Percentiles rank a stretch among this genome's conserved stretches.
Conservation (phyloP, 345 rosid species). For the Citrus reticulata region DNA sequence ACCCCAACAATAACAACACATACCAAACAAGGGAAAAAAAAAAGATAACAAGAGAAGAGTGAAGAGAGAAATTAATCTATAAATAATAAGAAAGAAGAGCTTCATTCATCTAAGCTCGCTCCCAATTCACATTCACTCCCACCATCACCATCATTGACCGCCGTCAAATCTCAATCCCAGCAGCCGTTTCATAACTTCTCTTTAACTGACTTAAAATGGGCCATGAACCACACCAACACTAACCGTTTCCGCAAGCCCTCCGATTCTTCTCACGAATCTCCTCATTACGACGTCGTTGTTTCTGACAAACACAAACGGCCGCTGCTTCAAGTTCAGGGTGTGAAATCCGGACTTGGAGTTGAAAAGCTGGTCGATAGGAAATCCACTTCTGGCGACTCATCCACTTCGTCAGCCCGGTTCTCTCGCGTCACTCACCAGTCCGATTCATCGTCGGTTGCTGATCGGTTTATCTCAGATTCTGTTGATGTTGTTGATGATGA, state of each 20-base stretch:
- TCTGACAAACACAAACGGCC: conserved; percentile 13
- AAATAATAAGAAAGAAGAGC: background rate
- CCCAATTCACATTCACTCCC: background rate
- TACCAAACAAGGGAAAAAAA: too few relatives aligned
- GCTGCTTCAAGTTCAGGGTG: conserved; percentile 4
- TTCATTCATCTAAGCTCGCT: background rate
- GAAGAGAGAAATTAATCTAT: too few relatives aligned
- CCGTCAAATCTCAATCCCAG: conserved; percentile 30
- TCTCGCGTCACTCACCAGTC: too few relatives aligned
- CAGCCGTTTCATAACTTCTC: conserved; percentile 70
- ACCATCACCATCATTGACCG: conserved; percentile 1
- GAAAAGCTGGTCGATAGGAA: conserved; percentile 24
- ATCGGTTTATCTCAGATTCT: too few relatives aligned
- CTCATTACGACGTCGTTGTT: conserved; percentile 9
- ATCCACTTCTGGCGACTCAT: background rate
- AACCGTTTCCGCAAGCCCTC: conserved; percentile 42
- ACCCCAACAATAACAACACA: too few relatives aligned
- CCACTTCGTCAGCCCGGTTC: too few relatives aligned
- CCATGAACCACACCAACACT: conserved; percentile 37
- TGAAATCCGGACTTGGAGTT: conserved; percentile 19
- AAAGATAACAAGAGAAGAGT: too few relatives aligned
- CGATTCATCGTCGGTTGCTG: too few relatives aligned
- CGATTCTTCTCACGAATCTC: conserved; percentile 16
- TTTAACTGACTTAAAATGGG: conserved; percentile 58
- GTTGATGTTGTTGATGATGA: too few relatives aligned